phyloP scores from a whole-genome alignment of 2,329 filamentous ascomycete genomes.

The Pseudogymnoascus sp. region DNA sequence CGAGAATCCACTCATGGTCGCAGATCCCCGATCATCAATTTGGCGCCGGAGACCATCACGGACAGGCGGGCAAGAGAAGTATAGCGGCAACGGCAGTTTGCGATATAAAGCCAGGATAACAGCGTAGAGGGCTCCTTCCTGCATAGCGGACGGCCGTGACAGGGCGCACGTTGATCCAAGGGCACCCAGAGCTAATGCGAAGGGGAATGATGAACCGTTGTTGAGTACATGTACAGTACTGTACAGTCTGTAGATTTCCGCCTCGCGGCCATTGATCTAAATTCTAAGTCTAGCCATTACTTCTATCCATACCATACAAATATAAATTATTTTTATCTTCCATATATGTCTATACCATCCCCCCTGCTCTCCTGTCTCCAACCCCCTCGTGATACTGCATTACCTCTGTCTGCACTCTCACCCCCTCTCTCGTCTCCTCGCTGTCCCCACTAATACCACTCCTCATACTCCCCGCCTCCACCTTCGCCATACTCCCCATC shows the following conservation, averaged over 20 bases:
- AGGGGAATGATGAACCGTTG: not conserved
- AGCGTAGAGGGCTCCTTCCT: not conserved
- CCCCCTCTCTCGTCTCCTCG: not conserved
- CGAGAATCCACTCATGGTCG: not conserved
- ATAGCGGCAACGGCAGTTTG: not conserved
- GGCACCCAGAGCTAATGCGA: not conserved
- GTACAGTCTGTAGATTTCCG: not conserved
- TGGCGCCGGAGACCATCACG: not conserved
- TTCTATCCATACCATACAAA: not conserved
- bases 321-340: not conserved
- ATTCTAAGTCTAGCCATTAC: not conserved
- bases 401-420: conserved; percentile 5
- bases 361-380: not conserved
- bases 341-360: not conserved
- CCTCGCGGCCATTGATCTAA: not conserved
- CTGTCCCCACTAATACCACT: not conserved
- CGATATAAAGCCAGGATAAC: not conserved
- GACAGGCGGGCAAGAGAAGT: not conserved
- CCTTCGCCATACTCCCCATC: conserved; percentile 1
- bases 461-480: not conserved
- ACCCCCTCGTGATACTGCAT: not conserved
- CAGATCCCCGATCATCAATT: not conserved
- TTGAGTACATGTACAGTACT: not conserved
- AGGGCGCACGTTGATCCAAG: not conserved
- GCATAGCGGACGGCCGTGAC: not conserved